A percentile compares a stretch with the other conserved stretches of the same genome.
phyloP scores from a whole-genome alignment of 352 stramenopile species.

The Pythium biforme region DNA sequence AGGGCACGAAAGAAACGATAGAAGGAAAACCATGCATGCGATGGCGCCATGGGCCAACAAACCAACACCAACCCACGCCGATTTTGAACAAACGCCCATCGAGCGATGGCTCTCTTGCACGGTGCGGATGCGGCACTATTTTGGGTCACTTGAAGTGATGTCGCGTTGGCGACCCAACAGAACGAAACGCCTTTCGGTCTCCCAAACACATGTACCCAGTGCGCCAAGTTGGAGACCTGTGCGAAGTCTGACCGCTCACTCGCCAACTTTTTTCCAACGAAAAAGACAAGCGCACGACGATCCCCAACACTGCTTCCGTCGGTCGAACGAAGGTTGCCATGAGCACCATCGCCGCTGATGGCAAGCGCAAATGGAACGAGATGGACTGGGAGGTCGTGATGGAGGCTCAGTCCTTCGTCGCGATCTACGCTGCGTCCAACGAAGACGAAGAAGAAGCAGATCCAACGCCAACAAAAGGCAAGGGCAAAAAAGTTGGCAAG shows the following conservation, averaged over 20 bases:
- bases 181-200: neutral
- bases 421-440: constrained; percentile 41
- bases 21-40: constrained; percentile 12
- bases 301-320: neutral
- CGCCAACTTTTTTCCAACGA: constrained; percentile 12
- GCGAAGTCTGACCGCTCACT: constrained; percentile 13
- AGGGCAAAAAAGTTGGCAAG: constrained; percentile 7
- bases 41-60: neutral
- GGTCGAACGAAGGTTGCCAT: neutral
- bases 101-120: neutral
- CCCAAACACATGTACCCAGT: neutral
- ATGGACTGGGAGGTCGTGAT: constrained; percentile 67
- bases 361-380: constrained; percentile 72
- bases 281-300: neutral
- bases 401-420: constrained; percentile 61
- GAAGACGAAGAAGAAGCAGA: constrained; percentile 20
- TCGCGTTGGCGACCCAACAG: neutral
- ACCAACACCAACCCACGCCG: constrained; percentile 1
- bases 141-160: constrained; percentile 3
- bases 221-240: neutral
- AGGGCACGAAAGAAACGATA: constrained; percentile 2
- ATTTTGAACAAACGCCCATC: neutral
- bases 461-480: constrained; percentile 13
- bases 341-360: neutral
- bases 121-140: neutral